Percentiles rank a stretch among this genome's conserved stretches.
phyloP scores from a whole-genome alignment of 1,139 yeast species.

The Nadsonia commutata region DNA sequence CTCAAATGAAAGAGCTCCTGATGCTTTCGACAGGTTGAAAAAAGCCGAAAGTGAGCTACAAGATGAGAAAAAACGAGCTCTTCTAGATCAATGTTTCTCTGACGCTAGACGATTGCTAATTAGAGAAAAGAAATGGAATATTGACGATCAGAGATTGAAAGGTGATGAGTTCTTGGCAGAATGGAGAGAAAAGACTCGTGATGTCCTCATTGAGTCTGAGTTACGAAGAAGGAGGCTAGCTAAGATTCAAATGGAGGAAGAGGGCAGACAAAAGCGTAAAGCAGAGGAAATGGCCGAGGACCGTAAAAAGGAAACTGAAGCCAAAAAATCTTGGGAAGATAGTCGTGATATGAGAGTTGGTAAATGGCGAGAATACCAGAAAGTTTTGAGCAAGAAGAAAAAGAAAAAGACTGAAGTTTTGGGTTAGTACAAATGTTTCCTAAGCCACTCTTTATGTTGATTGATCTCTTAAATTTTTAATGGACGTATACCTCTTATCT shows the following conservation, averaged over 20 bases:
- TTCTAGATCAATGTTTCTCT: constrained; percentile 28
- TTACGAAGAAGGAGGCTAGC: constrained; percentile 27
- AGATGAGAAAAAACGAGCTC: constrained; percentile 21
- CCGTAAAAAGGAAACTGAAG: constrained; percentile 26
- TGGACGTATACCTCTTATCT: too few relatives aligned
- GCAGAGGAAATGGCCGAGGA: constrained; percentile 27
- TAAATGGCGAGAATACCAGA: constrained; percentile 44
- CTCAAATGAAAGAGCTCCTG: constrained; percentile 38
- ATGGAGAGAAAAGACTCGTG: constrained; percentile 29
- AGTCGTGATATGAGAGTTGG: constrained; percentile 43
- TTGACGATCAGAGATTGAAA: constrained; percentile 26
- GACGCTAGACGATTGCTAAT: constrained; percentile 30
- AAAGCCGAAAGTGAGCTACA: constrained; percentile 25
- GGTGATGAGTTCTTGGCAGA: constrained; percentile 27
- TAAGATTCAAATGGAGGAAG: constrained; percentile 28
- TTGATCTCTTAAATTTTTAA: too few relatives aligned
- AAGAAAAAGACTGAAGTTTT: constrained; percentile 26
- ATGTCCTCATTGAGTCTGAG: constrained; percentile 31
- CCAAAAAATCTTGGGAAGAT: constrained; percentile 47
- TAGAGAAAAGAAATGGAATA: constrained; percentile 31
- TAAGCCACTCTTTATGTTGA: too few relatives aligned
- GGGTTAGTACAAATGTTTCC: too few relatives aligned
- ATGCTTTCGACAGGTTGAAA: constrained; percentile 41
- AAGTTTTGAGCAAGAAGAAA: constrained; percentile 30
- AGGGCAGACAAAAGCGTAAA: constrained; percentile 26